A percentile compares a stretch with the other conserved stretches of the same genome.
Evolutionary conservation across 148 eudicot species (phyloP).

Genomic region (Persicaria maculosa): DNA sequence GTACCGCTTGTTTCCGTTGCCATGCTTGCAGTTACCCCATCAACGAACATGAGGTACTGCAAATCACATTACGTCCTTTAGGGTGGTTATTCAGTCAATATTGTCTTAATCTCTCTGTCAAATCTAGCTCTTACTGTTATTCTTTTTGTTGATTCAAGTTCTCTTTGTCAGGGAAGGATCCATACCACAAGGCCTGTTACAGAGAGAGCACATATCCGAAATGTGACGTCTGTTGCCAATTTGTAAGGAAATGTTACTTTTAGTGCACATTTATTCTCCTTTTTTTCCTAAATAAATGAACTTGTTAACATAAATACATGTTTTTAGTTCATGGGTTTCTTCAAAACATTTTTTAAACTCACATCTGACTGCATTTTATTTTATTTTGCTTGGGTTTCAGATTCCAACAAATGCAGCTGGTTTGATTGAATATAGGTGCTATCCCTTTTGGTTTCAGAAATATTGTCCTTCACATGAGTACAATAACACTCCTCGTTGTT

Average conservation of each 20-base stretch:
- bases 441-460: conserved; percentile 96
- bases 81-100: background rate
- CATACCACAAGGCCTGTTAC: conserved; percentile 88
- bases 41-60: conserved; percentile 81
- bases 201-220: conserved; percentile 88
- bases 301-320: background rate
- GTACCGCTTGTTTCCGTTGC: conserved; percentile 74
- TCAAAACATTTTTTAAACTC: background rate
- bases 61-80: background rate
- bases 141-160: conserved; percentile 78
- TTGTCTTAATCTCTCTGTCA: background rate
- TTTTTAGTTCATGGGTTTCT: background rate
- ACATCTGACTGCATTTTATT: conserved; percentile 4
- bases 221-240: conserved; percentile 89
- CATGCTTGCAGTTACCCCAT: conserved; percentile 70
- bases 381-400: conserved; percentile 28
- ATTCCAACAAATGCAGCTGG: conserved; percentile 90
- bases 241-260: conserved; percentile 46
- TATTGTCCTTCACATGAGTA: conserved; percentile 94
- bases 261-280: background rate
- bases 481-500: conserved; percentile 83
- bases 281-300: background rate
- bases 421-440: conserved; percentile 91
- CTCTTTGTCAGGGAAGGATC: conserved; percentile 86
- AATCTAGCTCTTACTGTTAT: conserved; percentile 31